Base-by-base conservation (phyloP, 768 basidiomycete genomes). In the Solioccasus polychromus region DNA sequence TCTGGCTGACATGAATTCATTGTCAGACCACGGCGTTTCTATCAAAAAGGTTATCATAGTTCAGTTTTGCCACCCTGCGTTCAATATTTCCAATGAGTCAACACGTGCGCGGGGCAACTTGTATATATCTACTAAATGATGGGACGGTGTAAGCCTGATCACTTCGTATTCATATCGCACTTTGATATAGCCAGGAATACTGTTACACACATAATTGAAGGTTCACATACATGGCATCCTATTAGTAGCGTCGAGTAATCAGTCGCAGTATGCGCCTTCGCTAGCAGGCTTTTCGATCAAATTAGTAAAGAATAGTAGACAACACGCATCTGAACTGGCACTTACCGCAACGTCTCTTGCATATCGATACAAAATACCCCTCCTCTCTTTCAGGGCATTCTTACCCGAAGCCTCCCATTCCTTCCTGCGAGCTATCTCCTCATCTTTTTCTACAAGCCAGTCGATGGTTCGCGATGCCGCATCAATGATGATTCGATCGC, bases 331-430 rank as follows among this genome's bases (percentile, higher is more conserved):
- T 25, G n/a, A 38, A 53, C 35, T n/a, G 43, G n/a, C 20, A 72
- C 88, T 76, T 59, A 91, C 90, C 44, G 85, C 85, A 41, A 92
- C 91, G 62, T 92, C 89, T 54, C 89, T 71, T 11, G 89, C 89
- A 64, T 92, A 94, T 61, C 87, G 76, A 59, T 79, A 75, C 50
- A 94, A 69, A 22, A 92, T 71, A 14, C 91, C 91, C 31, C 90
- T 72, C 63, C 71, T 83, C 37, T 84, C 84, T 53, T 77, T 87
- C 45, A 88, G 67, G 51, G 79, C 68, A 29, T 72, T 68, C 62
- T 82, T 83, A 26, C 79, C 79, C 2, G 80, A 81, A 24, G 68
- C 71, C n/a, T 83, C 77, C 90, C 89, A 92, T 59, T 78, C 77
- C 50, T 71, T 69, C 58, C 66, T 76, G 34, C 91, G 79, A 38